Conservation (phyloP, 176 grass and related monocot genomes). For the Phoenix dactylifera region DNA sequence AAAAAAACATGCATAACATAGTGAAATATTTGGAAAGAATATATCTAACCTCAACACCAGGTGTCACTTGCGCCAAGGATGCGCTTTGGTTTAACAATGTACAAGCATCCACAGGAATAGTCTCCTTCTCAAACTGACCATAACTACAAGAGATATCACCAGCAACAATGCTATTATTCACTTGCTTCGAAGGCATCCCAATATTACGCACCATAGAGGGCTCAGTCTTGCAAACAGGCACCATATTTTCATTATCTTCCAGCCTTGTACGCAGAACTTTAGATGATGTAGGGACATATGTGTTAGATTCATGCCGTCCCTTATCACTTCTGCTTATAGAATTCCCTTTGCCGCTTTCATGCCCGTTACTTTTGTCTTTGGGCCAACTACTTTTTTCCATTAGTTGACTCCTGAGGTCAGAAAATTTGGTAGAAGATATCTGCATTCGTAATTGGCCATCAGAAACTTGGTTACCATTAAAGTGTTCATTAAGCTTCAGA, state of each 20-base stretch:
- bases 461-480: constrained; percentile 22
- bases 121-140: constrained; percentile 10
- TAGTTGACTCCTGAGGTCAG: constrained; percentile 27
- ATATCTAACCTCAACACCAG: constrained; percentile 24
- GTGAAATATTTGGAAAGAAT: background rate
- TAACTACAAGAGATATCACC: constrained; percentile 1
- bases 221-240: constrained; percentile 12
- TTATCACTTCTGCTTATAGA: constrained; percentile 2
- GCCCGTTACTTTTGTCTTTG: constrained; percentile 24
- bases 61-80: constrained; percentile 10
- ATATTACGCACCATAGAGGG: background rate
- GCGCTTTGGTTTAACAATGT: constrained; percentile 22
- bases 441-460: constrained; percentile 22
- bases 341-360: constrained; percentile 21
- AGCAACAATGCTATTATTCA: constrained; percentile 8
- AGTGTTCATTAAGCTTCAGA: constrained; percentile 35
- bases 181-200: constrained; percentile 18
- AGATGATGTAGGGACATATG: constrained; percentile 12
- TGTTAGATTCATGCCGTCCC: constrained; percentile 16
- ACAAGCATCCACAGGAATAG: constrained; percentile 27
- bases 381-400: constrained; percentile 25
- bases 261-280: constrained; percentile 17
- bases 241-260: constrained; percentile 26
- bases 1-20: background rate
- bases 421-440: constrained; percentile 27